Evolutionary conservation across 495 filamentous ascomycete species (phyloP).

Genomic region (Aspergillus coremiiformis): DNA sequence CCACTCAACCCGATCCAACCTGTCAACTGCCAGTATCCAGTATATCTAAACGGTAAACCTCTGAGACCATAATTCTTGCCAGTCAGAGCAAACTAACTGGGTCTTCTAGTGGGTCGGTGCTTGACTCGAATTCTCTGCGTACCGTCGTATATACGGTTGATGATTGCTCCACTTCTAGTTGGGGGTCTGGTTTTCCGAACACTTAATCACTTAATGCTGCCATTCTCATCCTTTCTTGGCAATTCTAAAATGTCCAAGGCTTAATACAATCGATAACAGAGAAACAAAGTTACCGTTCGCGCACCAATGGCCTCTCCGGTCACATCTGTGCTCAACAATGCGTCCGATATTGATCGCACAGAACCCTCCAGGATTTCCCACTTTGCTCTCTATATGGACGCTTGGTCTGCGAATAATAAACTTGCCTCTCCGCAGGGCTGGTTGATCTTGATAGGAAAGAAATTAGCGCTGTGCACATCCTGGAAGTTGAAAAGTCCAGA

Average conservation of each 20-base stretch:
- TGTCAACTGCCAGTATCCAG: conserved; percentile 16
- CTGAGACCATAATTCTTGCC: conserved; percentile 2
- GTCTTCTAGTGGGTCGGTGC: conserved; percentile 1
- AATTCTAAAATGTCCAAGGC: conserved; percentile 6
- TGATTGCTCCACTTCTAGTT: background rate
- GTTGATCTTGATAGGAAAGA: conserved; percentile 8
- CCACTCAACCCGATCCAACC: conserved; percentile 19
- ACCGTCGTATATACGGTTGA: background rate
- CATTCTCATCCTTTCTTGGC: background rate
- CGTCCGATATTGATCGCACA: conserved; percentile 26
- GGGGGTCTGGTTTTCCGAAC: background rate
- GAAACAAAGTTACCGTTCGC: conserved; percentile 9
- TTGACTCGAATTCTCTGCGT: conserved; percentile 1
- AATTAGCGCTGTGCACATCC: conserved; percentile 18
- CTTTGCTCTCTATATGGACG: conserved; percentile 18
- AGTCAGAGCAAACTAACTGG: conserved; percentile 3
- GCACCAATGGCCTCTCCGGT: conserved; percentile 24
- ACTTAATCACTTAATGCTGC: background rate
- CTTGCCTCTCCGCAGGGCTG: conserved; percentile 10
- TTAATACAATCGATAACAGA: conserved; percentile 10
- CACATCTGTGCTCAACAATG: conserved; percentile 19
- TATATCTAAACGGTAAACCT: background rate
- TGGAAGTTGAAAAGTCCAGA: conserved; percentile 24
- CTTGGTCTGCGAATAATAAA: conserved; percentile 16
- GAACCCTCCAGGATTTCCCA: conserved; percentile 22